phyloP scores from a whole-genome alignment of 192 early-diverging fungal genomes.

The Coemansia sp. region DNA sequence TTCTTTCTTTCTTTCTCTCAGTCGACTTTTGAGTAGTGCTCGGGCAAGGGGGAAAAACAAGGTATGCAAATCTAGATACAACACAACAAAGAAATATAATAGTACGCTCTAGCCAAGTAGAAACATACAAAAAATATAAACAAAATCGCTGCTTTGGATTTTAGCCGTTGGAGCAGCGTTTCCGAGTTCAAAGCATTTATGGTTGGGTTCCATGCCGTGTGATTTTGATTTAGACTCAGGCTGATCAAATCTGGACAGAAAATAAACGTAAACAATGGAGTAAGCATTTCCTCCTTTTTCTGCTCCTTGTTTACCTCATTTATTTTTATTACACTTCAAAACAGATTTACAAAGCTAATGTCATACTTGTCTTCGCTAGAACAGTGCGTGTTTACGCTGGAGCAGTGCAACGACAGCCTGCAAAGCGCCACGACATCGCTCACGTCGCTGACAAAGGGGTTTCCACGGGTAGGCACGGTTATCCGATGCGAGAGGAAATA shows the following conservation, averaged over 20 bases:
- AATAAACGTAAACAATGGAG: slow-evolving; percentile 4
- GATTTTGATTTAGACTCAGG: too few relatives aligned
- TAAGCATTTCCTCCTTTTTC: neutral
- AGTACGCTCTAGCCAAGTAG: too few relatives aligned
- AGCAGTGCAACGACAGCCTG: slow-evolving; percentile 32
- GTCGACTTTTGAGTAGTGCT: neutral
- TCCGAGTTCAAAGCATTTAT: neutral
- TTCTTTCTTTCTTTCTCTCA: neutral
- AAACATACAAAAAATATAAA: too few relatives aligned
- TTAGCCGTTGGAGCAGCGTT: neutral
- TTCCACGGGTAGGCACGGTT: slow-evolving; percentile 47
- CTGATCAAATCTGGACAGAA: neutral
- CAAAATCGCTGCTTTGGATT: neutral
- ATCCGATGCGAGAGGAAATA: slow-evolving; percentile 48
- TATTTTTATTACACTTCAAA: neutral
- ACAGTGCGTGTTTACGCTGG: slow-evolving; percentile 37
- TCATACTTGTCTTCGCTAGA: slow-evolving; percentile 42
- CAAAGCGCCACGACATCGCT: slow-evolving; percentile 32
- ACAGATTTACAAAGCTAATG: slow-evolving; percentile 17
- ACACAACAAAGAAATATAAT: too few relatives aligned
- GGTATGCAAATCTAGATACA: neutral
- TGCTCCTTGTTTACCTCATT: neutral
- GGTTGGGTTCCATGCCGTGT: neutral
- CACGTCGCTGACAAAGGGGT: slow-evolving; percentile 32
- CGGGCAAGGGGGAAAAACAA: neutral